Evolutionary conservation across 2,329 filamentous ascomycete species (phyloP), one percentile per base, ranked within the genome.

Genomic region (Colletotrichum sp.): DNA sequence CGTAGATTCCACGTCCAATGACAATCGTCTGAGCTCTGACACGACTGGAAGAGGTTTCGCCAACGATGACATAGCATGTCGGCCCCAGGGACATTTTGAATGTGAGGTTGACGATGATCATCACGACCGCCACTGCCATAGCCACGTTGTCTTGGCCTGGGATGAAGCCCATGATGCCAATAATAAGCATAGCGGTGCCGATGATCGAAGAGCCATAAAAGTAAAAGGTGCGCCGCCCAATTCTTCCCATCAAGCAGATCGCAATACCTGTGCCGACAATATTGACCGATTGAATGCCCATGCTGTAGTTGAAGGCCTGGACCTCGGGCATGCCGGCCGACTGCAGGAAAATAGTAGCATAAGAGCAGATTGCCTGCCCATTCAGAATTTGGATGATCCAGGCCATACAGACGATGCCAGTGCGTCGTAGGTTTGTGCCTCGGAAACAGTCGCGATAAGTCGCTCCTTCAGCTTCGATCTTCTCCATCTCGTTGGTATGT

Each of bases 271-370:
- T 88, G 16, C 84, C 85, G 0, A 86, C 38, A 34, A 87, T 85
- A 58, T 85, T 87, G 64, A 88, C 83, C 0, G 85, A 84, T 30
- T 86, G 89, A 76, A 91, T 84, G 10, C 86, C 87, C 78, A 91
- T 90, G 70, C 86, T 85, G 77, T 80, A 83, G 77, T 82, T 80
- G 77, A 89, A 91, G 3, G 89, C 83, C 62, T 84, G 84, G 7
- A 78, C 80, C 2, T 81, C 77, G 28, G 79, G 78, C 75, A 91
- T 83, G 4, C 89, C 89, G 10, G 89, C 88, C 70, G 90, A 87
- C 66, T 86, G 81, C 69, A 91, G 87, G 76, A 87, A 83, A 76
- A 91, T 89, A 2, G 88, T 89, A 3, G 88, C 89, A 76, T 89
- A 75, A 30, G 86, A 85, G 60, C 88, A 89, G 79, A 91, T 89